These are phyloP conservation scores for Aspergillus pseudoglaucus DNA, from an alignment of 2,329 filamentous ascomycete genomes.

Conservation along the genomic window DNA sequence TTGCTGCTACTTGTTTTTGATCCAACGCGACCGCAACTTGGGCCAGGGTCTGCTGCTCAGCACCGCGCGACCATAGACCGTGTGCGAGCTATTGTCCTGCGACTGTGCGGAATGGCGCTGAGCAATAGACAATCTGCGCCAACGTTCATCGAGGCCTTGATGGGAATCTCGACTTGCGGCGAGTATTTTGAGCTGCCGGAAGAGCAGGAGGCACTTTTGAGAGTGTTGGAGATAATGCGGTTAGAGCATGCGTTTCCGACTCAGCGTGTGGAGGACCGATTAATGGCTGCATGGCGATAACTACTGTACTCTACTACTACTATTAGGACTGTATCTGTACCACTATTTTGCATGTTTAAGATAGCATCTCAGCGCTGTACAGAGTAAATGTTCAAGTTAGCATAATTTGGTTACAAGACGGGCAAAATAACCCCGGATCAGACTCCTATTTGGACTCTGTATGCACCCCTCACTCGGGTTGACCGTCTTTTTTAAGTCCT, in stretches of 20 bases:
- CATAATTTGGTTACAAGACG: too few species aligned
- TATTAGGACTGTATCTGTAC: too few species aligned
- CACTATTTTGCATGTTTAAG: too few species aligned
- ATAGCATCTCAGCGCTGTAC: too few species aligned
- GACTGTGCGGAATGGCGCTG: conserved; percentile 53
- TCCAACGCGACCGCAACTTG: conserved; percentile 48
- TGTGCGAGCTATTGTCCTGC: conserved; percentile 40
- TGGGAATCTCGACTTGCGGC: conserved; percentile 26
- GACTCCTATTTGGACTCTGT: too few species aligned
- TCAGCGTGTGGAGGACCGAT: conserved; percentile 40
- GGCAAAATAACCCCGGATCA: too few species aligned
- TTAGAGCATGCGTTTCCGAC: conserved; percentile 49
- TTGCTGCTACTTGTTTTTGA: conserved; percentile 54
- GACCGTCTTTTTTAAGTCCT: neutral
- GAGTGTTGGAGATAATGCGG: conserved; percentile 40
- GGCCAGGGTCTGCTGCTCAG: conserved; percentile 19
- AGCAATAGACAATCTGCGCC: conserved; percentile 43
- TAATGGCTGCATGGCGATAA: conserved; percentile 17
- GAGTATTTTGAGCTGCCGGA: conserved; percentile 19
- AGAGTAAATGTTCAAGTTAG: too few species aligned
- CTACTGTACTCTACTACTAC: neutral
- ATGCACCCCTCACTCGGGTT: neutral
- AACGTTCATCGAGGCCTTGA: conserved; percentile 41
- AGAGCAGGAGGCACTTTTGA: conserved; percentile 21
- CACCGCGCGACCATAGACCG: conserved; percentile 15